Conservation (phyloP, 495 filamentous ascomycete species). For the Tuber magnatum region DNA sequence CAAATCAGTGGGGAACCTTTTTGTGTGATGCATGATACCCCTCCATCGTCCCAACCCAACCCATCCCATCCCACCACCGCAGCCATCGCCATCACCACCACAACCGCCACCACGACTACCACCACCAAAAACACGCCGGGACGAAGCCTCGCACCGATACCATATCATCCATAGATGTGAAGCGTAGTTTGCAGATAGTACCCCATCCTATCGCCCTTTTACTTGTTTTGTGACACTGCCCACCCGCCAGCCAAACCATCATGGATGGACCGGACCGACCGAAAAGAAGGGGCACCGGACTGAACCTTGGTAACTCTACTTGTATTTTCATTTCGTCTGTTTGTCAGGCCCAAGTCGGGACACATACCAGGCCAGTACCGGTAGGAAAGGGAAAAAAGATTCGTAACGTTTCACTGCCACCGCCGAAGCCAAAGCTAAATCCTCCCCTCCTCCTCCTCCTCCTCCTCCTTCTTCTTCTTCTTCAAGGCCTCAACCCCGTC, state of each 20-base stretch:
- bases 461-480: background rate
- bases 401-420: background rate
- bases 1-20: background rate
- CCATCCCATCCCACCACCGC: slow-evolving; percentile 5
- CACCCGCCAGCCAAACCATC: background rate
- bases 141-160: background rate
- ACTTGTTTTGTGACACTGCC: background rate
- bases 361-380: background rate
- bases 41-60: slow-evolving; percentile 23
- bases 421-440: background rate
- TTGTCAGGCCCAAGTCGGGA: background rate
- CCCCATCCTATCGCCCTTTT: background rate
- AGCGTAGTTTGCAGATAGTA: background rate
- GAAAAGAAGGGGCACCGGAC: background rate
- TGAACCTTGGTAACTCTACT: background rate
- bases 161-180: background rate
- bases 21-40: slow-evolving; percentile 23
- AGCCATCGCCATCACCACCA: background rate
- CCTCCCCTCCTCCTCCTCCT: background rate
- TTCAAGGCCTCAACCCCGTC: background rate
- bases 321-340: background rate
- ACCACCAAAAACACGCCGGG: background rate
- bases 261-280: background rate
- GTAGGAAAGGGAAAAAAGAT: background rate
- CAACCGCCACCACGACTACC: slow-evolving; percentile 1